Conservation (phyloP, 75 land plant species). For the Picea sitchensis region DNA sequence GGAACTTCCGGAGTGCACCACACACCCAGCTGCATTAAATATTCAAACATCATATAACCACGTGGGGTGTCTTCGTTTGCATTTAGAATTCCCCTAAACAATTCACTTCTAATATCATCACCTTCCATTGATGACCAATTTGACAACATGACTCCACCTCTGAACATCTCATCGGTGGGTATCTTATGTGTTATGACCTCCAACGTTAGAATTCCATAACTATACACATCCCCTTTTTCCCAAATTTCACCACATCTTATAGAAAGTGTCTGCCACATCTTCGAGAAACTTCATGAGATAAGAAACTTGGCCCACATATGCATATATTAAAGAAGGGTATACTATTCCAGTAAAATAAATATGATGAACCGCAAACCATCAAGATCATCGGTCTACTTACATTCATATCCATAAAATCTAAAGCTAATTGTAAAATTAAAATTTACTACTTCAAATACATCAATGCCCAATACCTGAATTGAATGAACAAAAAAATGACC, state of each 20-base stretch:
- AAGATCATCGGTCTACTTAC: not conserved
- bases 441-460: not conserved
- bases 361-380: conserved; percentile 14
- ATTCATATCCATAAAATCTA: not conserved
- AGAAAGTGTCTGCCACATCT: conserved; percentile 47
- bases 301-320: conserved; percentile 80
- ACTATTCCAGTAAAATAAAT: conserved; percentile 48
- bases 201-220: too few species aligned
- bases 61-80: too few species aligned
- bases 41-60: too few species aligned
- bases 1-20: too few species aligned
- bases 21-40: too few species aligned
- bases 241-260: conserved; percentile 3
- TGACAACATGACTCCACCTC: too few species aligned
- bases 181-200: too few species aligned
- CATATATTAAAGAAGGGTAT: conserved; percentile 47
- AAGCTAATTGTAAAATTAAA: not conserved
- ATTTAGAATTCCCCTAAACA: too few species aligned
- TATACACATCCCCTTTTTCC: too few species aligned
- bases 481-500: conserved; percentile 78
- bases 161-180: too few species aligned
- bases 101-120: too few species aligned
- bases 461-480: conserved; percentile 39
- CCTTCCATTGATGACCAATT: too few species aligned
- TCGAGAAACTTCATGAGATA: conserved; percentile 47